phyloP scores from a whole-genome alignment of 169 alveolate genomes.

The Plasmodium coatneyi region DNA sequence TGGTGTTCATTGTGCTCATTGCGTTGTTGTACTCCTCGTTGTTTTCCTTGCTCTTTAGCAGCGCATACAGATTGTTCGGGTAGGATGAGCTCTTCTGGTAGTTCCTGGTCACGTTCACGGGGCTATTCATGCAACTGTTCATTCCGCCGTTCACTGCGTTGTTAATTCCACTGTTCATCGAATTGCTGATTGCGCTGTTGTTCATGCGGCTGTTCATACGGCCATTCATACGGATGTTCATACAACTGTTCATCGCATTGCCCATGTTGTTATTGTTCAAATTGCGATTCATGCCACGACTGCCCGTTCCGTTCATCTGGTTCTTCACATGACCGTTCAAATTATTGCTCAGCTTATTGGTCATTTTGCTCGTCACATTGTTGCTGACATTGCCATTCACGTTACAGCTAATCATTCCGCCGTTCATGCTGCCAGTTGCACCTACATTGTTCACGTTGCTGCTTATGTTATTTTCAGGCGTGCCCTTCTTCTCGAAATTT shows the following conservation, averaged over 20 bases:
- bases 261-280: background rate
- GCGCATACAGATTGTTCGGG: slow-evolving; percentile 21
- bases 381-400: background rate
- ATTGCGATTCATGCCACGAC: background rate
- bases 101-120: background rate
- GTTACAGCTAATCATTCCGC: background rate
- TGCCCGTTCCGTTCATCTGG: background rate
- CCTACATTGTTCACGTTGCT: background rate
- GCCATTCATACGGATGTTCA: background rate
- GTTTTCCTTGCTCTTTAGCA: slow-evolving; percentile 28
- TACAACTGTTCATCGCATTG: background rate
- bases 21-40: too few species aligned
- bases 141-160: background rate
- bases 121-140: background rate
- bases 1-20: slow-evolving; percentile 12
- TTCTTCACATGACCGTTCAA: background rate
- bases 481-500: background rate
- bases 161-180: background rate
- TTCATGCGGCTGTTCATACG: background rate
- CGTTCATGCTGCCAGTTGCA: background rate
- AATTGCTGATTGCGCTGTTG: background rate
- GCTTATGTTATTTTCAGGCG: background rate
- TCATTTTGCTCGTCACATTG: background rate
- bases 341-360: background rate
- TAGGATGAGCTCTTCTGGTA: slow-evolving; percentile 51